Percentiles rank a stretch among this genome's conserved stretches.
These are phyloP conservation scores for Aspergillus transmontanensis DNA, from an alignment of 2,329 filamentous ascomycete species.

Conservation along the genomic window DNA sequence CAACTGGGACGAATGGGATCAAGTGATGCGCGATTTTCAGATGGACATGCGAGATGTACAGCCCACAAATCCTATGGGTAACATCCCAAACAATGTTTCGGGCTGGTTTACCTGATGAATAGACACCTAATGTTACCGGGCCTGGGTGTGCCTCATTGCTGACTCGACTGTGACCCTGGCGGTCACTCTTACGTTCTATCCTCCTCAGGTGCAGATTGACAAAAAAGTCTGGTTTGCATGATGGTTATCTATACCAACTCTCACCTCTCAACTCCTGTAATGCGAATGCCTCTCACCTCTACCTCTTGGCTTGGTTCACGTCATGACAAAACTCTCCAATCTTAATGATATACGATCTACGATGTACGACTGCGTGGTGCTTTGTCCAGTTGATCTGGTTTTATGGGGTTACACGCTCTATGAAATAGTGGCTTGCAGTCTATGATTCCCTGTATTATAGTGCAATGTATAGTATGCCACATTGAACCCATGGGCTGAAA, in stretches of 20 bases:
- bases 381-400: not conserved
- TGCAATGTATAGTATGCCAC: slow-evolving; percentile 3
- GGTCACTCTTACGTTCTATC: not conserved
- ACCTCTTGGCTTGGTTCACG: not conserved
- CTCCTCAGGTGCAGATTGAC: not conserved
- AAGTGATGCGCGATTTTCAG: slow-evolving; percentile 44
- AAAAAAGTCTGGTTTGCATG: not conserved
- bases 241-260: not conserved
- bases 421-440: not conserved
- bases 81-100: slow-evolving; percentile 28
- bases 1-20: slow-evolving; percentile 40
- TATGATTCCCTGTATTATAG: not conserved
- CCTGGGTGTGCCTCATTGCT: not conserved
- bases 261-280: slow-evolving; percentile 3
- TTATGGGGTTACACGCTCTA: not conserved
- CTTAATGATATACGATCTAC: slow-evolving; percentile 12
- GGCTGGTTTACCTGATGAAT: slow-evolving; percentile 32
- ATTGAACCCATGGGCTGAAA: not conserved
- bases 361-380: not conserved
- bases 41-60: slow-evolving; percentile 35
- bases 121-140: not conserved
- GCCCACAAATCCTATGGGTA: slow-evolving; percentile 18
- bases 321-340: slow-evolving; percentile 5
- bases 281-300: not conserved
- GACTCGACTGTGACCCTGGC: not conserved